phyloP scores from a whole-genome alignment of 2,329 filamentous ascomycete genomes.

The Paraphoma sp. region DNA sequence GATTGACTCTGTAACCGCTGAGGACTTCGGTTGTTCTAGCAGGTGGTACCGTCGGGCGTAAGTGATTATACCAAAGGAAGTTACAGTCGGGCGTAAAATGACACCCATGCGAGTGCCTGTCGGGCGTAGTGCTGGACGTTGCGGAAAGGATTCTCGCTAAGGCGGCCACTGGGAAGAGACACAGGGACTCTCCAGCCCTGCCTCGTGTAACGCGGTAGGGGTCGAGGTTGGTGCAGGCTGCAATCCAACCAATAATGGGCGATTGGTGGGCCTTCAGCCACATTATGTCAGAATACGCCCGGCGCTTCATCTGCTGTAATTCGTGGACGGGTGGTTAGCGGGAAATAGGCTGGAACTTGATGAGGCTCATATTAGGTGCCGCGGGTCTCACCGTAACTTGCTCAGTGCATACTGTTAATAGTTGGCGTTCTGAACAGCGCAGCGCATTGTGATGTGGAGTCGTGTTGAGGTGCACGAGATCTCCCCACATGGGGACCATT shows the following conservation, averaged over 20 bases:
- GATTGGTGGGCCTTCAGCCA: constrained; percentile 12
- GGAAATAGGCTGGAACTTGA: constrained; percentile 9
- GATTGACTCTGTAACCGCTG: constrained; percentile 27
- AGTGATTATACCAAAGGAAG: constrained; percentile 4
- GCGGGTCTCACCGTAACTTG: constrained; percentile 23
- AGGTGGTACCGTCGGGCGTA: constrained; percentile 22
- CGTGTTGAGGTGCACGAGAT: constrained; percentile 22
- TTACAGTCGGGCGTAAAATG: constrained; percentile 21
- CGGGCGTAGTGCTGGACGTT: constrained; percentile 14
- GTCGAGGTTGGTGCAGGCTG: constrained; percentile 7
- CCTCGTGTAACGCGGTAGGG: constrained; percentile 15
- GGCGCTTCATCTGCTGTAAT: constrained; percentile 16
- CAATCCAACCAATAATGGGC: constrained; percentile 13
- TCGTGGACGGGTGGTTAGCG: not conserved
- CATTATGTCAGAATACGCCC: constrained; percentile 36
- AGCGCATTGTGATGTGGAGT: constrained; percentile 5
- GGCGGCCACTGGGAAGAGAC: constrained; percentile 9
- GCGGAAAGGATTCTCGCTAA: constrained; percentile 26
- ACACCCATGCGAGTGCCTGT: not conserved
- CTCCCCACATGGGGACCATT: constrained; percentile 27
- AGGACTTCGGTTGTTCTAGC: constrained; percentile 11
- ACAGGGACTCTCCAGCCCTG: constrained; percentile 15
- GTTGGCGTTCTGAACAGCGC: constrained; percentile 4
- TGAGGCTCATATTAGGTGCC: constrained; percentile 19
- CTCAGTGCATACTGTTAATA: constrained; percentile 2